Percentiles rank a stretch among this genome's conserved stretches.
These are phyloP conservation scores for Penicillium glabrum DNA, from an alignment of 2,329 filamentous ascomycete genomes.

Conservation along the genomic window DNA sequence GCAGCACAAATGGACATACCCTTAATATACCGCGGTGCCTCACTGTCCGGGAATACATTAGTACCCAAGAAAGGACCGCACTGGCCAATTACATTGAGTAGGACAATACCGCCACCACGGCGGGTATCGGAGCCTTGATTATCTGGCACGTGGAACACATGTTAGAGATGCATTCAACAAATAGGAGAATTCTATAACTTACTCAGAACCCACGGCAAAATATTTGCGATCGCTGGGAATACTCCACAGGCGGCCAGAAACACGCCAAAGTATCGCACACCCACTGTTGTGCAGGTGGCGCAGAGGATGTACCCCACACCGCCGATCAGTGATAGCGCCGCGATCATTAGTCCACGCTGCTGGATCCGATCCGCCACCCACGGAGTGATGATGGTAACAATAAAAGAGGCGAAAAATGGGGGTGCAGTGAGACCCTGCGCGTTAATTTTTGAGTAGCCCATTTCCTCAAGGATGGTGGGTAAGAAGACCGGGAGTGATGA, in stretches of 20 bases:
- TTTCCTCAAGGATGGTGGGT: constrained; percentile 61
- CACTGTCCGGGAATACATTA: constrained; percentile 57
- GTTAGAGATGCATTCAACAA: not conserved
- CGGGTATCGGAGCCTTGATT: constrained; percentile 70
- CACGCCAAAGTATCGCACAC: constrained; percentile 53
- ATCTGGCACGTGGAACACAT: constrained; percentile 40
- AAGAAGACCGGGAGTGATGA: constrained; percentile 65
- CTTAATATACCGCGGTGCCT: constrained; percentile 51
- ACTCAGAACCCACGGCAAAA: constrained; percentile 67
- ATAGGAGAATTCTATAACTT: constrained; percentile 15
- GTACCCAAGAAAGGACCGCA: constrained; percentile 64
- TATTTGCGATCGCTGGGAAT: constrained; percentile 68
- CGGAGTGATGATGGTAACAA: constrained; percentile 61
- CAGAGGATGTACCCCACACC: constrained; percentile 66
- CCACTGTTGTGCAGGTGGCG: constrained; percentile 54
- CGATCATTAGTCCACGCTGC: constrained; percentile 64
- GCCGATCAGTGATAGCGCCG: constrained; percentile 56
- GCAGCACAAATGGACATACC: constrained; percentile 62
- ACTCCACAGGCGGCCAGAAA: constrained; percentile 61
- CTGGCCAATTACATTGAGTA: constrained; percentile 68
- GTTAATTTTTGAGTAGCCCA: constrained; percentile 67
- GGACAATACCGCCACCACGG: constrained; percentile 64
- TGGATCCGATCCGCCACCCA: constrained; percentile 65
- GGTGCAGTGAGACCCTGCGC: constrained; percentile 73
- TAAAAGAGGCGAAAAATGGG: constrained; percentile 67